phyloP scores from a whole-genome alignment of 2,329 filamentous ascomycete species.

The Scopulariopsis brevicaulis region DNA sequence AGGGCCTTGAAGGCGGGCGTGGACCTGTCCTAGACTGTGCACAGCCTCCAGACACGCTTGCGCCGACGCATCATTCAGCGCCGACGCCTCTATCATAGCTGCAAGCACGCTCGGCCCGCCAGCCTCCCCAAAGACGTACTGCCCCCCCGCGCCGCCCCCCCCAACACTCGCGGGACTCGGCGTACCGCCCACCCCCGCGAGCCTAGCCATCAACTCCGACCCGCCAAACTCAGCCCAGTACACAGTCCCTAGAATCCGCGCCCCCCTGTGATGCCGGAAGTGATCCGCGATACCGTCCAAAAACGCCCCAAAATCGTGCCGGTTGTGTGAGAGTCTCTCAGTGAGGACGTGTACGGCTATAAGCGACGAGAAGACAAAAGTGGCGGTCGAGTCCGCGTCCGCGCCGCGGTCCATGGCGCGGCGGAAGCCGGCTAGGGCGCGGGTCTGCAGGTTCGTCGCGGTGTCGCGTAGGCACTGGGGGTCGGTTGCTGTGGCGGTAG shows the following conservation, averaged over 20 bases:
- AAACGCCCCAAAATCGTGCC: slow-evolving; percentile 25
- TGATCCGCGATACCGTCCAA: slow-evolving; percentile 27
- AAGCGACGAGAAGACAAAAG: slow-evolving; percentile 32
- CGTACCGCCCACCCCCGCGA: background rate
- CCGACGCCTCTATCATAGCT: background rate
- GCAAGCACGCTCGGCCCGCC: background rate
- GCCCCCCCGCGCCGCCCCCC: too few relatives aligned
- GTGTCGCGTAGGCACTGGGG: slow-evolving; percentile 21
- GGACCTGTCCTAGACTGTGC: background rate
- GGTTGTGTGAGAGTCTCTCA: slow-evolving; percentile 27
- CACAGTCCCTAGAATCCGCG: slow-evolving; percentile 14
- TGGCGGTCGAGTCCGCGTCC: slow-evolving; percentile 19
- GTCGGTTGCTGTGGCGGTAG: slow-evolving; percentile 11
- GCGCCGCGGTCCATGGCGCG: slow-evolving; percentile 11
- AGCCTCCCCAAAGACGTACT: background rate
- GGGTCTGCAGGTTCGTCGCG: slow-evolving; percentile 31
- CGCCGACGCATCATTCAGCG: background rate
- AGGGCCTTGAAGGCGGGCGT: background rate
- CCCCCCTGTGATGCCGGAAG: slow-evolving; percentile 28
- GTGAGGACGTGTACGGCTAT: slow-evolving; percentile 35
- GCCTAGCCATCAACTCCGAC: background rate
- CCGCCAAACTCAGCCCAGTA: background rate
- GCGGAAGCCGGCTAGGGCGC: slow-evolving; percentile 26
- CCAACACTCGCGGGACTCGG: background rate
- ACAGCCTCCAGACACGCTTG: background rate